These are phyloP conservation scores for Talaromyces sp. DNA, from an alignment of 2,329 filamentous ascomycete genomes.

Conservation along the genomic window DNA sequence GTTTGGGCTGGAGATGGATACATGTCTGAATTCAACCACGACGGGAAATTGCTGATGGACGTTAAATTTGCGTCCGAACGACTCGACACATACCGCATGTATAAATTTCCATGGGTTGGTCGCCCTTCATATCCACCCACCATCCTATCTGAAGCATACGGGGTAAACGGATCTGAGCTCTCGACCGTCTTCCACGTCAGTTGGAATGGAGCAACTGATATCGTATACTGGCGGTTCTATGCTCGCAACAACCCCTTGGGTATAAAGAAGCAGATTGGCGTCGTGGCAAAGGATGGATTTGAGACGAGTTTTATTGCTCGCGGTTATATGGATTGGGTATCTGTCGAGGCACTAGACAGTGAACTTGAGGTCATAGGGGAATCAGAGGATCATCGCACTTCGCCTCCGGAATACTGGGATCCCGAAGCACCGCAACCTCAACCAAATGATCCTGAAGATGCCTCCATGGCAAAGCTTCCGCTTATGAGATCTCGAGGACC, in stretches of 20 bases:
- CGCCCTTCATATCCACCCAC: slow-evolving; percentile 9
- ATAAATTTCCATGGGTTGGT: slow-evolving; percentile 11
- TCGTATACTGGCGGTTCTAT: slow-evolving; percentile 43
- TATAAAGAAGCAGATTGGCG: slow-evolving; percentile 8
- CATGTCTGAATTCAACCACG: slow-evolving; percentile 6
- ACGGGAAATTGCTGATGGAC: slow-evolving; percentile 13
- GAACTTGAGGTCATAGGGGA: background rate
- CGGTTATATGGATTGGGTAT: slow-evolving; percentile 11
- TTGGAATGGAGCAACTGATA: slow-evolving; percentile 56
- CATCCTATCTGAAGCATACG: slow-evolving; percentile 12
- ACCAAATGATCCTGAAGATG: background rate
- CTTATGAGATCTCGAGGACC: background rate
- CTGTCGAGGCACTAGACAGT: slow-evolving; percentile 11
- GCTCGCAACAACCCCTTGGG: slow-evolving; percentile 12
- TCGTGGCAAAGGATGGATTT: slow-evolving; percentile 5
- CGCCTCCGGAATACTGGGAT: background rate
- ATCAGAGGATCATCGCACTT: background rate
- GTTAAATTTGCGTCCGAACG: slow-evolving; percentile 7
- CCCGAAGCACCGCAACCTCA: background rate
- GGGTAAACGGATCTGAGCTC: slow-evolving; percentile 19
- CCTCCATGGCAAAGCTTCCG: background rate
- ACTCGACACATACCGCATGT: slow-evolving; percentile 9
- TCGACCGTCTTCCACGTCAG: slow-evolving; percentile 36
- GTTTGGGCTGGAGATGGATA: slow-evolving; percentile 6
- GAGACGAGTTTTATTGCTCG: slow-evolving; percentile 6